Conservation (phyloP, 1,284 basidiomycete genomes). For the Chondrostereum purpureum region DNA sequence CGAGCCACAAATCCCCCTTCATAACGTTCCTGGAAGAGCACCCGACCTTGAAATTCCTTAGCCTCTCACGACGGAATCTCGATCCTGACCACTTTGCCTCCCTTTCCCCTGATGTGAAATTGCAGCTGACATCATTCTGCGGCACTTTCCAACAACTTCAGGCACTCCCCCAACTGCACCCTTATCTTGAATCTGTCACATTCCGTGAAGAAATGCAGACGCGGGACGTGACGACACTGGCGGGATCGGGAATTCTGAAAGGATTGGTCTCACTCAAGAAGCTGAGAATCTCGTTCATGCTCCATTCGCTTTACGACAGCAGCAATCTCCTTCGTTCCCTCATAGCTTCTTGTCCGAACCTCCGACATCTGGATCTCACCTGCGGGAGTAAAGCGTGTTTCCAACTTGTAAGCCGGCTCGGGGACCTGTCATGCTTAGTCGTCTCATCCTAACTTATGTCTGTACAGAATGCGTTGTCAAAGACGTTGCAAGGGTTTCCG, state of each 20-base stretch:
- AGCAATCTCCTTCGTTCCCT: conserved; percentile 59
- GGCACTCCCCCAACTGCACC: conserved; percentile 41
- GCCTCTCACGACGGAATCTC: conserved; percentile 49
- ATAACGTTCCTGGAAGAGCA: conserved; percentile 60
- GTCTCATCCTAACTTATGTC: conserved; percentile 5
- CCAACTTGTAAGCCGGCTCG: conserved; percentile 47
- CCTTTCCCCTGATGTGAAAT: conserved; percentile 36
- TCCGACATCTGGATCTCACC: conserved; percentile 54
- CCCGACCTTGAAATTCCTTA: conserved; percentile 41
- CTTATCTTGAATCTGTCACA: conserved; percentile 40
- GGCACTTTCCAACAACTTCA: conserved; percentile 60
- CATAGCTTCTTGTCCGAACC: conserved; percentile 53
- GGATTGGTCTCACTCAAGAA: conserved; percentile 48
- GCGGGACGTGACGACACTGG: conserved; percentile 56
- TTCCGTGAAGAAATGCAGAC: conserved; percentile 62
- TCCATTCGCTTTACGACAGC: conserved; percentile 68
- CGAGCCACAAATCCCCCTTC: conserved; percentile 37
- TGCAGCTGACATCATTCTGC: conserved; percentile 49
- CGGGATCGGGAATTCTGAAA: conserved; percentile 48
- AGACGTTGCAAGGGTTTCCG: conserved; percentile 48
- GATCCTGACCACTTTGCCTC: conserved; percentile 44
- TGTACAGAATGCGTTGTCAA: conserved; percentile 43
- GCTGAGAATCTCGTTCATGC: conserved; percentile 55
- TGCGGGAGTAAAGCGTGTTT: conserved; percentile 64
- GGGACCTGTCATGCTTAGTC: too few relatives aligned